A percentile compares a stretch with the other conserved stretches of the same genome.
These are phyloP conservation scores for Linderniella brevidens DNA, from an alignment of 257 asterid species.

Conservation along the genomic window DNA sequence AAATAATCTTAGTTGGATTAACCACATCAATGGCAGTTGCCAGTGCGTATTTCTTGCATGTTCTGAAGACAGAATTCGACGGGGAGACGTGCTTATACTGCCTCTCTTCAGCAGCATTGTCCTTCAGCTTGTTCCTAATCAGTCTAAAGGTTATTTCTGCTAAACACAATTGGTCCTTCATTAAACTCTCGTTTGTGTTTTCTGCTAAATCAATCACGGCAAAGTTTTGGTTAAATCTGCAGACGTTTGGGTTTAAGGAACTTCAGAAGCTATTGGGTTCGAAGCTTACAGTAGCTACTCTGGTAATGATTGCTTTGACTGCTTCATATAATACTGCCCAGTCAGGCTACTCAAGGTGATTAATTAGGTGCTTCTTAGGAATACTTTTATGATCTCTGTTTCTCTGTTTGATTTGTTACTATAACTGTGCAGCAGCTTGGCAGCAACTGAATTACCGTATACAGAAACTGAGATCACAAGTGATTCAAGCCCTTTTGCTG, in stretches of 20 bases:
- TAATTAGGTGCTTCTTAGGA: too few relatives aligned
- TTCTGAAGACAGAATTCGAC: constrained; percentile 51
- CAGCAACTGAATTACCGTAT: constrained; percentile 37
- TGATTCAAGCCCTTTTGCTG: constrained; percentile 64
- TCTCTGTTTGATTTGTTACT: too few relatives aligned
- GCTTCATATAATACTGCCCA: constrained; percentile 43
- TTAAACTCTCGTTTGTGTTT: constrained; percentile 1
- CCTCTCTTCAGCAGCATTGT: constrained; percentile 51
- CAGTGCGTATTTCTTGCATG: constrained; percentile 80
- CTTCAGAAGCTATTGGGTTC: constrained; percentile 39
- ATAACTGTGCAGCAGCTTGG: constrained; percentile 28
- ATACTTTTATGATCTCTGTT: too few relatives aligned
- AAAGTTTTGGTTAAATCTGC: too few relatives aligned
- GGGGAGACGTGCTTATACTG: constrained; percentile 78
- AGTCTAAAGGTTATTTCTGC: constrained; percentile 40
- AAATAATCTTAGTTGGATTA: constrained; percentile 39
- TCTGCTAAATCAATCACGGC: constrained; percentile 8
- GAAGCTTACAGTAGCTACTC: constrained; percentile 42
- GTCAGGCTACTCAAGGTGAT: constrained; percentile 12
- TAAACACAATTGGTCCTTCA: constrained; percentile 7
- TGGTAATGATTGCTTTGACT: constrained; percentile 54
- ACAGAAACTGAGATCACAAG: constrained; percentile 38
- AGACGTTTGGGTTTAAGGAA: constrained; percentile 24
- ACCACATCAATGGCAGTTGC: constrained; percentile 91
- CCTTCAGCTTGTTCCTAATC: constrained; percentile 63